Percentiles rank a stretch among this genome's conserved stretches.
Evolutionary conservation across 2,329 filamentous ascomycete species (phyloP).

Genomic region (Botrytis cinerea): DNA sequence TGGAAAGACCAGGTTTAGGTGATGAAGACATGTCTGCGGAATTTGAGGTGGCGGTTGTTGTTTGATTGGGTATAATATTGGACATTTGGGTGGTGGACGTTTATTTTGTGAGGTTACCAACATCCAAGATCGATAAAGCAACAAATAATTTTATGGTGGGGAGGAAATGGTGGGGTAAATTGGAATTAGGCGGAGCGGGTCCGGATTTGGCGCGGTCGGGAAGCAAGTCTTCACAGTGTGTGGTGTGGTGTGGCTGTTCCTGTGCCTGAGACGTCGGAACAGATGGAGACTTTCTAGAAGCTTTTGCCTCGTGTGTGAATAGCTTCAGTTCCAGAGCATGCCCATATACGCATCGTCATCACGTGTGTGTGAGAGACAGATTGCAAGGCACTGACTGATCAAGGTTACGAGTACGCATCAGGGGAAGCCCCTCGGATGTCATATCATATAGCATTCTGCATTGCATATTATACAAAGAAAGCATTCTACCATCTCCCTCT

Average conservation of each 20-base stretch:
- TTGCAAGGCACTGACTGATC: not conserved
- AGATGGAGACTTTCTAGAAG: not conserved
- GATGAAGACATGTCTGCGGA: conserved; percentile 32
- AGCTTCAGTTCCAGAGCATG: not conserved
- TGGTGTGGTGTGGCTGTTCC: not conserved
- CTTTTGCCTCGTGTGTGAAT: not conserved
- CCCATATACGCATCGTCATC: not conserved
- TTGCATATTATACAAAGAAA: not conserved
- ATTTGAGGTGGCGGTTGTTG: conserved; percentile 25
- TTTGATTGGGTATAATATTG: conserved; percentile 28
- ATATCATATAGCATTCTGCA: not conserved
- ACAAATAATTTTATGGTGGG: conserved; percentile 14
- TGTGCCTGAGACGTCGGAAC: not conserved
- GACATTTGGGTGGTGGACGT: not conserved
- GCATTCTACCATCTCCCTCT: not conserved
- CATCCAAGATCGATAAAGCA: not conserved
- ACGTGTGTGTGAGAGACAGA: not conserved
- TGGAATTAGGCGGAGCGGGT: not conserved
- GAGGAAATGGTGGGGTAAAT: conserved; percentile 13
- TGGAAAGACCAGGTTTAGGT: conserved; percentile 34
- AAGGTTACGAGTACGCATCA: no score
- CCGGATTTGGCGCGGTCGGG: not conserved
- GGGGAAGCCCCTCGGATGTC: not conserved
- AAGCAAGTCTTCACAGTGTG: not conserved
- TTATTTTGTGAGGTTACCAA: not conserved